Percentiles rank a stretch among this genome's conserved stretches.
These are phyloP conservation scores for Lagenaria siceraria DNA, from an alignment of 306 rosid genomes.

Conservation along the genomic window DNA sequence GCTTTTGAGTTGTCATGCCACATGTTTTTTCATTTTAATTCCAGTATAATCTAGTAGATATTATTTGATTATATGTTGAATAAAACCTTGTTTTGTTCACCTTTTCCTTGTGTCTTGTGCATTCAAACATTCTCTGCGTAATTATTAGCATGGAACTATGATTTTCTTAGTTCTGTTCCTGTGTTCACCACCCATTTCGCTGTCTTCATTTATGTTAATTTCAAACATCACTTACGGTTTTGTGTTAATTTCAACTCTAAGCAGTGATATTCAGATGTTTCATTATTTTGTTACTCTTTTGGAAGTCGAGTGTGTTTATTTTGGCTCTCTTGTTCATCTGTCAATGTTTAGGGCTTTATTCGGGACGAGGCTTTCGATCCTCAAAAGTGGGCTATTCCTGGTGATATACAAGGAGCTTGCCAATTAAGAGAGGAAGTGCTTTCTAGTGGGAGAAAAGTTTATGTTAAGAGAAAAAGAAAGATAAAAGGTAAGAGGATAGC, in stretches of 20 bases:
- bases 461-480: conserved; percentile 31
- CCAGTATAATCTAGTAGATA: neutral
- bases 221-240: neutral
- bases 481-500: conserved; percentile 46
- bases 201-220: neutral
- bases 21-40: neutral
- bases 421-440: conserved; percentile 24
- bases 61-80: neutral
- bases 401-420: conserved; percentile 18
- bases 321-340: neutral
- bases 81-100: neutral
- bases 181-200: neutral
- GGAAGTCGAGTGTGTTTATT: neutral
- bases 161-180: neutral
- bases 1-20: neutral
- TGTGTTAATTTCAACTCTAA: neutral
- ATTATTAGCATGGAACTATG: neutral
- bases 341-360: conserved; percentile 61
- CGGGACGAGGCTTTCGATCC: conserved; percentile 52
- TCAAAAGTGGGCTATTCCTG: conserved; percentile 54
- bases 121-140: neutral
- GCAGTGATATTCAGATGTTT: neutral
- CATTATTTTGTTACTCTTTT: neutral
- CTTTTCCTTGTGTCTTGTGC: neutral
- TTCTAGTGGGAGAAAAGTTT: conserved; percentile 13